Evolutionary conservation across 805 yeast species (phyloP), one percentile per base, ranked within the genome.

Genomic region (Candida taoyuanica): DNA sequence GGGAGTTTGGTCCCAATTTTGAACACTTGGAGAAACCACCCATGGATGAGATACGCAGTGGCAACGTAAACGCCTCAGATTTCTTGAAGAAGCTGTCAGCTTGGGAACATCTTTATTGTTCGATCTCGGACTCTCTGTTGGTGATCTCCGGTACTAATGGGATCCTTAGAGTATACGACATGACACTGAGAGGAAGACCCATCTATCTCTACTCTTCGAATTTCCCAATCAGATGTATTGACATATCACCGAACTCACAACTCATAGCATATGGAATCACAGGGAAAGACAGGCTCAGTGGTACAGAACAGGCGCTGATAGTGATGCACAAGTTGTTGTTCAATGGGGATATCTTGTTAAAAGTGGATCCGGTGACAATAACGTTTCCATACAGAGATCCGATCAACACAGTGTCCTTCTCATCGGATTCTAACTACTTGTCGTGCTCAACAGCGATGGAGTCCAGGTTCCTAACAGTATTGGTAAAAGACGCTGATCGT

Each of bases 301-400:
- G 80, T 4, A 70, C 78, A 20, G 89, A 82, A 52, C 91, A 84
- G 53, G 88, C 95, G 3, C 73, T 86, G 49, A 72, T 87, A 5
- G 75, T 80, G 4, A 62, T 86, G 31, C 81, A 81, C 43, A 67
- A 65, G 49, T 52, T 48, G 7, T 16, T 23, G 0, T 51, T 49
- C 31, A 34, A 42, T 13, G 35, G 35, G 3, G 50, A 42, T 6
- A 38, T 40, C 24, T 40, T 60, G n/a, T 45, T 42, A 29, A 50
- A 64, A 17, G 76, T 72, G 4, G 76, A 74, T 29, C 82, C 86
- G 3, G 70, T 81, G 8, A 77, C 88, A 2, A 77, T 88, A 23
- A 81, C 94, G 0, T 69, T 85, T 35, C 96, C 97, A 0, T 87
- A 86, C 58, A 63, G 85, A 21, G 97, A 91, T 58, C 94, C 95